phyloP scores from a whole-genome alignment of 2,329 filamentous ascomycete species.

The Microdochium nivale region DNA sequence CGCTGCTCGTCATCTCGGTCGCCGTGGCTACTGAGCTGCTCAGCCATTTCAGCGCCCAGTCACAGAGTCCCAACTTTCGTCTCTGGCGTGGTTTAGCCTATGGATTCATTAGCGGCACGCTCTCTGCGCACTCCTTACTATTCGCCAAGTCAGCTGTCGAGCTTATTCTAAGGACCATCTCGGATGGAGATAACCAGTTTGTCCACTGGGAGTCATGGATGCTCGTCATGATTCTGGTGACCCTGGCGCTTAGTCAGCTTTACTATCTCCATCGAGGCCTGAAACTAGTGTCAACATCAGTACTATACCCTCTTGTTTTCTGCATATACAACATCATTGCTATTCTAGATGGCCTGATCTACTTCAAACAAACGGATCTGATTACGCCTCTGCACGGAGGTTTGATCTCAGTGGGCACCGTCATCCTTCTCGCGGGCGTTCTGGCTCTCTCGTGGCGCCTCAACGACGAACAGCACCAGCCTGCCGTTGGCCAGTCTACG shows the following conservation, averaged over 20 bases:
- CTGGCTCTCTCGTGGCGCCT: slow-evolving; percentile 90
- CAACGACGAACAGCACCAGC: slow-evolving; percentile 63
- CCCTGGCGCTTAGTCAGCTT: slow-evolving; percentile 78
- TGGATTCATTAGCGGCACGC: slow-evolving; percentile 80
- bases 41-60: slow-evolving; percentile 40
- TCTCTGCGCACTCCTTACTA: slow-evolving; percentile 87
- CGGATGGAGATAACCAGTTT: slow-evolving; percentile 87
- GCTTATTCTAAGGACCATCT: slow-evolving; percentile 75
- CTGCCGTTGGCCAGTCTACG: slow-evolving; percentile 54
- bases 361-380: slow-evolving; percentile 81
- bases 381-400: slow-evolving; percentile 68
- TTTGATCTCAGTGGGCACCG: slow-evolving; percentile 78
- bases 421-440: slow-evolving; percentile 78
- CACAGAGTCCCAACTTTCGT: slow-evolving; percentile 58
- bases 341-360: slow-evolving; percentile 93
- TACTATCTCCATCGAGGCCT: slow-evolving; percentile 93
- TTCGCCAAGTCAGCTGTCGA: slow-evolving; percentile 96
- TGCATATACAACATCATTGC: slow-evolving; percentile 99
- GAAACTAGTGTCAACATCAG: slow-evolving; percentile 89
- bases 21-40: slow-evolving; percentile 53
- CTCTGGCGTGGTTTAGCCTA: slow-evolving; percentile 78
- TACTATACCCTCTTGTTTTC: slow-evolving; percentile 94
- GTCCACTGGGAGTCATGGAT: slow-evolving; percentile 92
- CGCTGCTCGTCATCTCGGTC: slow-evolving; percentile 61
- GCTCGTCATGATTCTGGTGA: slow-evolving; percentile 73